Percentiles rank a stretch among this genome's conserved stretches.
Evolutionary conservation across 441 rosid species (phyloP).

Genomic region (Metrosideros polymorpha): DNA sequence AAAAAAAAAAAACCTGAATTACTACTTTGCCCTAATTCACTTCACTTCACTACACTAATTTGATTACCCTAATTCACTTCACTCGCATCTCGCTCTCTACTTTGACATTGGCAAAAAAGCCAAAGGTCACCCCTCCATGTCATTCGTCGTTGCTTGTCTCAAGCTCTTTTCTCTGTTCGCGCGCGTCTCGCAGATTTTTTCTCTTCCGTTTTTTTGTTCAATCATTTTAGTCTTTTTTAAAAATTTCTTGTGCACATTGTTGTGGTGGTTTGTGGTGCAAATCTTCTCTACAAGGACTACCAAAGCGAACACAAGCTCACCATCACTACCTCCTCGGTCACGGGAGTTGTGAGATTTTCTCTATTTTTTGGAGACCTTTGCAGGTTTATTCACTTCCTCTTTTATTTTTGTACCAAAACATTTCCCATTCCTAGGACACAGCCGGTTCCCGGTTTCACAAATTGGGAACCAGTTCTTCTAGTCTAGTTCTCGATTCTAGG

Average conservation of each 20-base stretch:
- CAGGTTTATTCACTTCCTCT: not conserved
- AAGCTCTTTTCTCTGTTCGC: not conserved
- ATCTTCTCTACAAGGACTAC: constrained; percentile 80
- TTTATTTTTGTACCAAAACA: not conserved
- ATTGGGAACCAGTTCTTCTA: too few relatives aligned
- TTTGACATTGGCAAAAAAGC: constrained; percentile 68
- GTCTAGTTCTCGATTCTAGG: too few relatives aligned
- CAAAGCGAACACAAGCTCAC: constrained; percentile 84
- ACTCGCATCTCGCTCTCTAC: constrained; percentile 23
- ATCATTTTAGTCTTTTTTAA: not conserved
- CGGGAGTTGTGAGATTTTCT: constrained; percentile 65
- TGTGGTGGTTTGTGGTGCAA: constrained; percentile 12
- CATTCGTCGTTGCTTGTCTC: not conserved
- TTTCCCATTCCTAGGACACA: not conserved
- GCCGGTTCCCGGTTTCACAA: not conserved
- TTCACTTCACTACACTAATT: not conserved
- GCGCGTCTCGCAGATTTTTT: not conserved
- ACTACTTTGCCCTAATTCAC: not conserved
- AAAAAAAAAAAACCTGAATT: not conserved
- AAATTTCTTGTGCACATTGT: not conserved
- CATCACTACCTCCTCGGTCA: constrained; percentile 54
- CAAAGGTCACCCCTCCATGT: constrained; percentile 29
- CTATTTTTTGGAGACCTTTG: not conserved
- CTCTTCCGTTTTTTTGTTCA: not conserved
- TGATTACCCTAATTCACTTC: too few relatives aligned